Base-by-base conservation (phyloP, 2,329 filamentous ascomycete species). In the Scedosporium minutisporum region DNA sequence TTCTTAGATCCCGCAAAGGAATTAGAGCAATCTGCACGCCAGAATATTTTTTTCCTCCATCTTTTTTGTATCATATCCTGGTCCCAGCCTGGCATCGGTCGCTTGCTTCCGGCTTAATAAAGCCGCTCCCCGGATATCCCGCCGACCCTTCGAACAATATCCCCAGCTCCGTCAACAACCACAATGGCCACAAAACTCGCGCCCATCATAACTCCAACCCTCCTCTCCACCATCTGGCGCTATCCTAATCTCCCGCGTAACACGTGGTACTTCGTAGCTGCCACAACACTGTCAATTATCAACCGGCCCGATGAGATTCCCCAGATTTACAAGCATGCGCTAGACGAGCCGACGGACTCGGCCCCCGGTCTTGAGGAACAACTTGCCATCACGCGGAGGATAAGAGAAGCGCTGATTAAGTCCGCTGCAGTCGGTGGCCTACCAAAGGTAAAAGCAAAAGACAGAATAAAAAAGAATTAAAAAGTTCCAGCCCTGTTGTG, bases 351-450 rank as follows among this genome's bases (percentile, higher is more conserved):
- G 9, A 59, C 58, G 18, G 71, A 71, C 38, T 62, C 59, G 3
- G 66, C 65, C n/a, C 69, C 64, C 48, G 69, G 60, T 58, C 62
- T 67, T 9, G 72, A 75, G 14, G 76, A 78, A 63, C 73, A 77
- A 62, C 69, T 80, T 61, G 65, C 65, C n/a, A 77, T 82, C 58
- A 73, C 75, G 2, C 71, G 78, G 53, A 74, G 78, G 53, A 75
- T 81, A 64, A 71, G 80, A 23, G 80, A 83, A 68, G 78, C 78
- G 1, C 69, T 83, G 29, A 69, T 82, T 38, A 82, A 82, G 66
- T 73, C 74, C 6, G 74, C 76, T 12, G 75, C 78, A 1, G 74
- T 83, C 51, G 76, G 76, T 16, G 80, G 81, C 1, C 67, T 83
- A 58, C 80, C 80, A 6, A 82, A 79, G 75, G 80, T 81, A 71